Base-by-base conservation (phyloP, 805 yeast species). In the Wickerhamiella hasegawae region DNA sequence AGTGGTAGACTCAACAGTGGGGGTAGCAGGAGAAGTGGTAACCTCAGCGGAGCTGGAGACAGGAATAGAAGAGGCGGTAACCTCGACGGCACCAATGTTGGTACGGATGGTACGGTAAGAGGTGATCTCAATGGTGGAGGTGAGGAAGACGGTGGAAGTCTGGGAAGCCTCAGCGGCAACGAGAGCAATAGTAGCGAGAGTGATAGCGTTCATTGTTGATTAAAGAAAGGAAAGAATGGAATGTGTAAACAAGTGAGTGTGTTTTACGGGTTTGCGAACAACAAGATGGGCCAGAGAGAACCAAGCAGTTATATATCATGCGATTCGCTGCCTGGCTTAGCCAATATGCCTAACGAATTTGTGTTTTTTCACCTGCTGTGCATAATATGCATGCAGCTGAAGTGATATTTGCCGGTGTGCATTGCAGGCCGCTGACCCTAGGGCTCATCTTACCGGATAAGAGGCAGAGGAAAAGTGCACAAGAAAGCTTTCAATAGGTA, bases 51-150 rank as follows among this genome's bases (percentile, higher is more conserved):
- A 5, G 26, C 31, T 22, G 21, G 25, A 26, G 20, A 31, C 20
- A n/a, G 29, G 31, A 16, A n/a, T n/a, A n/a, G n/a, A n/a, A n/a
- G n/a, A n/a, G n/a, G n/a, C n/a, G 24, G 30, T 19, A n/a, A 31
- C 17, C 21, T 6, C 10, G 23, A 11, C 12, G 17, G 12, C n/a
- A 16, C 19, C 10, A 12, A 14, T 5, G 15, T 26, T 6, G 24
- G 35, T 28, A 23, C 35, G 15, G 19, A 29, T 21, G 19, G 28
- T 18, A 23, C 41, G 32, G 26, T 33, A 14, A 22, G 45, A 25
- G 33, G 28, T 32, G 27, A 43, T 37, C n/a, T 26, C 32, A 8
- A 28, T 17, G 9, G 31, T 24, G 30, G 45, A 35, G 27, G 20
- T 28, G 12, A 28, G n/a, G 20, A 18, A 11, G 28, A n/a, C 3